These are phyloP conservation scores for Tylopilus cervinicoccineus DNA, from an alignment of 768 basidiomycete species.

Conservation along the genomic window DNA sequence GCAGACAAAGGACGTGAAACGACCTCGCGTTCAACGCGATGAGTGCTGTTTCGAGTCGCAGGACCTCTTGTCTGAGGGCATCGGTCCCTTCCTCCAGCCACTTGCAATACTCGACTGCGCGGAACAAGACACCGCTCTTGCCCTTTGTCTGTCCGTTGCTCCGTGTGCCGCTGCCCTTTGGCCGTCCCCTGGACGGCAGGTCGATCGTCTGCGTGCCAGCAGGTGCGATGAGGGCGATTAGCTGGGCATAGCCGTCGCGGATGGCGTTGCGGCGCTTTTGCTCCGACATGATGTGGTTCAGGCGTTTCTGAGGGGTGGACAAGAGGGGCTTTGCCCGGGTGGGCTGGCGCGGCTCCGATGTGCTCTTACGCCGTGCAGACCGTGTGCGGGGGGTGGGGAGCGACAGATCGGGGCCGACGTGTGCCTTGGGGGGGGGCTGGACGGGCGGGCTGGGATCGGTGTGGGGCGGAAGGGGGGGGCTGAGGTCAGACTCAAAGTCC, in stretches of 20 bases:
- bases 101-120: conserved; percentile 78
- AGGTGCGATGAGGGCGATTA: conserved; percentile 79
- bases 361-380: conserved; percentile 21
- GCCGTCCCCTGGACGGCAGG: conserved; percentile 74
- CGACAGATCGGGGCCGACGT: conserved; percentile 3
- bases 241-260: conserved; percentile 82
- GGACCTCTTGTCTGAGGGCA: conserved; percentile 65
- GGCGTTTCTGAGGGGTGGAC: conserved; percentile 80
- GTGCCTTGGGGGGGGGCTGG: conserved; percentile 2
- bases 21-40: conserved; percentile 15
- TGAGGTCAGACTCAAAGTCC: conserved; percentile 48
- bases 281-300: conserved; percentile 93
- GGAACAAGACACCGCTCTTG: conserved; percentile 85
- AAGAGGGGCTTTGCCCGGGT: conserved; percentile 60
- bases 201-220: conserved; percentile 66
- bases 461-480: neutral
- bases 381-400: conserved; percentile 9
- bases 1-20: neutral
- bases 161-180: conserved; percentile 69
- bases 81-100: conserved; percentile 86
- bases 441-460: conserved; percentile 18
- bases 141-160: conserved; percentile 73
- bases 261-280: conserved; percentile 92
- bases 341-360: conserved; percentile 23
- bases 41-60: conserved; percentile 54